Evolutionary conservation across 2,329 filamentous ascomycete genomes (phyloP).

Genomic region (Plenodomus lindquistii): DNA sequence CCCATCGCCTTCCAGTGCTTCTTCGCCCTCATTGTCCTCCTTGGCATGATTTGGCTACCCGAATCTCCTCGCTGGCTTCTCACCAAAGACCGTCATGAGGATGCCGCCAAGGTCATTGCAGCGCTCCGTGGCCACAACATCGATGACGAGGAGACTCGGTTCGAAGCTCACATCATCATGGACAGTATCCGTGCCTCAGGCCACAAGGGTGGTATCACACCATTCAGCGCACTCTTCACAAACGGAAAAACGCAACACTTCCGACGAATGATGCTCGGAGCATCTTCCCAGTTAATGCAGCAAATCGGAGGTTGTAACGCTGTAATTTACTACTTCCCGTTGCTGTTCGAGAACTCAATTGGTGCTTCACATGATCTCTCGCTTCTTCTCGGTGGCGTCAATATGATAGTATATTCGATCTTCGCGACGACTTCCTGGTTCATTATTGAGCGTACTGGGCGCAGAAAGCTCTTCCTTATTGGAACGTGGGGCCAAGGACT

Average conservation of each 20-base stretch:
- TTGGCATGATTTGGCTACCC: constrained; percentile 63
- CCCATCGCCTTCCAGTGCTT: constrained; percentile 58
- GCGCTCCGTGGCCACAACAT: constrained; percentile 53
- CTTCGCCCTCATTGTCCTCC: constrained; percentile 55
- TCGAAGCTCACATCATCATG: constrained; percentile 68
- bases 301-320: constrained; percentile 43
- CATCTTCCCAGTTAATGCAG: constrained; percentile 48
- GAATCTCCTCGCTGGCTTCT: constrained; percentile 70
- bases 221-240: constrained; percentile 60
- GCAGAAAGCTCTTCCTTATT: constrained; percentile 48
- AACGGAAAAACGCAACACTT: constrained; percentile 68
- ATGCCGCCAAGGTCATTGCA: constrained; percentile 60
- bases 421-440: constrained; percentile 65
- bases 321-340: constrained; percentile 51
- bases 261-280: constrained; percentile 65
- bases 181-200: constrained; percentile 56
- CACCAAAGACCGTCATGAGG: constrained; percentile 64
- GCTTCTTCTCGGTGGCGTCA: constrained; percentile 52
- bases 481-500: constrained; percentile 56
- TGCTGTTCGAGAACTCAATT: constrained; percentile 56
- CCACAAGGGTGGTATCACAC: constrained; percentile 46
- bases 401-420: constrained; percentile 61
- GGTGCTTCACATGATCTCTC: constrained; percentile 48
- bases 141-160: constrained; percentile 60
- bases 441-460: constrained; percentile 64